Evolutionary conservation across 2,329 filamentous ascomycete species (phyloP).

Genomic region (Ophiosphaerella korrae): DNA sequence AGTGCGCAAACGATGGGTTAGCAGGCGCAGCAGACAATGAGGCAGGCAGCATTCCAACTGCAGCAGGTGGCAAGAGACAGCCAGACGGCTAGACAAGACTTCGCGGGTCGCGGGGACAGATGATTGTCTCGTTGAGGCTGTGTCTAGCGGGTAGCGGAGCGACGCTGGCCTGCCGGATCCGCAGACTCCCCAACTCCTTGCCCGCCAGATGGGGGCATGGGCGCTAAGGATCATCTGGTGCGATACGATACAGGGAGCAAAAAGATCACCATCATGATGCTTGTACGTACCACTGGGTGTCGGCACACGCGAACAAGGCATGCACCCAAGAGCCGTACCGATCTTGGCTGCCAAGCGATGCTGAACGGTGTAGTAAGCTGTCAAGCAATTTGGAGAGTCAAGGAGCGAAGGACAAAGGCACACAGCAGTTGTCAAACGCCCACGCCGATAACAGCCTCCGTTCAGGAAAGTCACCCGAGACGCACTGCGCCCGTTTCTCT

Average conservation of each 20-base stretch:
- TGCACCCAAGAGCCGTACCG: slow-evolving; percentile 28
- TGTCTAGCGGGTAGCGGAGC: slow-evolving; percentile 17
- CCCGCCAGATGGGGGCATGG: slow-evolving; percentile 1
- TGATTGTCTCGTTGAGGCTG: slow-evolving; percentile 14
- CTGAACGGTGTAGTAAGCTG: slow-evolving; percentile 3
- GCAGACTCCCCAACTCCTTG: slow-evolving; percentile 2
- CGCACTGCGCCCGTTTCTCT: too few relatives aligned
- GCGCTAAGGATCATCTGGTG: slow-evolving; percentile 1
- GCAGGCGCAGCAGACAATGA: slow-evolving; percentile 33
- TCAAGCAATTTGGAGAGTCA: too few relatives aligned
- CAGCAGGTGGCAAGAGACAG: slow-evolving; percentile 19
- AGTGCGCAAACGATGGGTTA: slow-evolving; percentile 33
- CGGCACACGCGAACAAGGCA: slow-evolving; percentile 20
- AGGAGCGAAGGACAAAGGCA: too few relatives aligned
- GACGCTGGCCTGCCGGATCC: slow-evolving; percentile 13
- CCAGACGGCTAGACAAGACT: slow-evolving; percentile 5
- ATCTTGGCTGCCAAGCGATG: slow-evolving; percentile 36
- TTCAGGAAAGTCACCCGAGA: too few relatives aligned
- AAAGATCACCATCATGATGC: slow-evolving; percentile 10
- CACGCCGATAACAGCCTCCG: too few relatives aligned
- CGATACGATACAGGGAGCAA: slow-evolving; percentile 7
- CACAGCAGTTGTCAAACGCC: too few relatives aligned
- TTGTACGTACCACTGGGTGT: slow-evolving; percentile 35
- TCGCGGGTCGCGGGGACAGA: slow-evolving; percentile 15
- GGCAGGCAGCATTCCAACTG: slow-evolving; percentile 6